These are phyloP conservation scores for Platanus orientalis DNA, from an alignment of 164 flowering plant species.

Conservation along the genomic window DNA sequence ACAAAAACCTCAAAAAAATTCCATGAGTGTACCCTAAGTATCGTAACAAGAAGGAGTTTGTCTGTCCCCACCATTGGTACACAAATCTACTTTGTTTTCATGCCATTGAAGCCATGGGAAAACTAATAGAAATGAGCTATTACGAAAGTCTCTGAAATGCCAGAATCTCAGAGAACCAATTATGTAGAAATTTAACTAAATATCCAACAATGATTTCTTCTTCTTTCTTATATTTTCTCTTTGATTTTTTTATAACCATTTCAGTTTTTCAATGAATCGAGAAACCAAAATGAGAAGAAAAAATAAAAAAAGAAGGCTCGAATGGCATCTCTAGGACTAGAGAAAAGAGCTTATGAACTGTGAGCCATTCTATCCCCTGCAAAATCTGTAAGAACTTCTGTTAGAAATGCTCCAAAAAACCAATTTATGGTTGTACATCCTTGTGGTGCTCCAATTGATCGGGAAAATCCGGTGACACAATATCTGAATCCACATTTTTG, in stretches of 20 bases:
- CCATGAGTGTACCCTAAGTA: too few species aligned
- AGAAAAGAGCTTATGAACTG: constrained; percentile 29
- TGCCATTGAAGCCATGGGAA: constrained; percentile 27
- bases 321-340: constrained; percentile 35
- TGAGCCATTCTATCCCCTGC: constrained; percentile 19
- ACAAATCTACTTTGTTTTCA: too few species aligned
- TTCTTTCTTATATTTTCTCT: background rate
- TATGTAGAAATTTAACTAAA: constrained; percentile 5
- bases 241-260: background rate
- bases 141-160: constrained; percentile 43
- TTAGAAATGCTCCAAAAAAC: constrained; percentile 9
- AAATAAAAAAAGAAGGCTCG: constrained; percentile 22
- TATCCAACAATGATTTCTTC: background rate
- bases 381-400: constrained; percentile 20
- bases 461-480: background rate
- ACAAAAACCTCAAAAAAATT: too few species aligned
- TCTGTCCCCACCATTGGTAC: too few species aligned
- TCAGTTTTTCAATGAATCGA: background rate
- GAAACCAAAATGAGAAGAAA: too few species aligned
- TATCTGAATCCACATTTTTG: background rate
- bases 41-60: too few species aligned
- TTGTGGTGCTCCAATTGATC: constrained; percentile 42
- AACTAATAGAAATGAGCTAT: constrained; percentile 18
- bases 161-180: constrained; percentile 45
- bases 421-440: constrained; percentile 13